Base-by-base conservation (phyloP, 1,284 basidiomycete genomes). In the Sanghuangporus baumii region DNA sequence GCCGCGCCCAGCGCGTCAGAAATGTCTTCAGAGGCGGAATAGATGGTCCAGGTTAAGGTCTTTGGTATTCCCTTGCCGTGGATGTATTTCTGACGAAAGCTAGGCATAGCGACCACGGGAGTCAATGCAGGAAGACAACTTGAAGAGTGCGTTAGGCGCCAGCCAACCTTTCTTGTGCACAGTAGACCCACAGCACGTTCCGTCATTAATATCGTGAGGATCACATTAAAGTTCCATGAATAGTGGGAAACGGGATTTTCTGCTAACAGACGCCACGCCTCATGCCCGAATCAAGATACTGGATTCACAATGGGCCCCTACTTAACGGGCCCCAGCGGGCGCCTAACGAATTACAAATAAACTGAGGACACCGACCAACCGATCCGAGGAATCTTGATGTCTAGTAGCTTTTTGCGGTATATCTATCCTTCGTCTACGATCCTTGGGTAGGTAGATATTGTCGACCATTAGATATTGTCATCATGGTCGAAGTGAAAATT, bases 21-120 rank as follows among this genome's bases (percentile, higher is more conserved):
- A 9, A 56, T 26, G 11, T 55, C 46, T 14, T n/a, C 36, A 20
- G 54, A 12, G 5, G 34, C 26, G 3, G 52, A 11, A 23, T 18
- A 61, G 43, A 48, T 26, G 4, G 40, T 14, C 52, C 54, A 61
- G n/a, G 55, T 54, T 40, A 61, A 34, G 14, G 16, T 12, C 18
- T 8, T 38, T 7, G 60, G 52, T 18, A 56, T 12, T 9, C 31
- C 41, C 11, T 34, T n/a, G 18, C 54, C 43, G 8, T 48, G 46
- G 11, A 61, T 43, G 23, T 56, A 56, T 41, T 9, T 31, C 55
- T 61, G 60, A 12, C 18, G 6, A 41, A 61, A 40, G 41, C 31
- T 31, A 23, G 57, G 34, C 57, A 59, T 59, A 16, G 31, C 37
- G 43, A 8, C 46, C 5, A n/a, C 12, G 1, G 34, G 9, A 40